phyloP scores from a whole-genome alignment of 1,139 yeast species.

The Zygoascus sp. region DNA sequence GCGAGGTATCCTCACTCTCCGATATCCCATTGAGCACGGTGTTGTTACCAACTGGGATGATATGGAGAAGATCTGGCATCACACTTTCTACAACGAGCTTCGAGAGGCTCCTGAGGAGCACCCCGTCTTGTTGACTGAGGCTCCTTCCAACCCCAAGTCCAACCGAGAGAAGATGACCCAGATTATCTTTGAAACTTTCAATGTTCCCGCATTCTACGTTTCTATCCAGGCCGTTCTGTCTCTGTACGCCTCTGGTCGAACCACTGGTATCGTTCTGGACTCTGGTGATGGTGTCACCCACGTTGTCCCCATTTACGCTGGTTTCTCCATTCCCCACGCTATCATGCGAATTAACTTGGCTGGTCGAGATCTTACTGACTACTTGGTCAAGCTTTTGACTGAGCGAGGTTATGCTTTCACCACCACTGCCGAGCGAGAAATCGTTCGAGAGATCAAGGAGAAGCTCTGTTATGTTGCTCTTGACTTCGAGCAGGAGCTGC shows the following conservation, averaged over 20 bases:
- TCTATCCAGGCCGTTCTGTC: conserved; percentile 98
- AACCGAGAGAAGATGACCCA: conserved; percentile 99
- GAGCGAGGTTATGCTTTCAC: conserved; percentile 99
- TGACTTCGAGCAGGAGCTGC: conserved; percentile 97
- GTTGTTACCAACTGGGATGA: conserved; percentile 99
- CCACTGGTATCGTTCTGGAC: conserved; percentile 98
- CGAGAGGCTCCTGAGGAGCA: conserved; percentile 99
- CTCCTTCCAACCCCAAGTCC: conserved; percentile 98
- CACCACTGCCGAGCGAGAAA: conserved; percentile 99
- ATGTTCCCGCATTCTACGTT: conserved; percentile 98
- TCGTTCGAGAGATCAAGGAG: conserved; percentile 98
- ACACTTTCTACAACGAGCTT: conserved; percentile 94
- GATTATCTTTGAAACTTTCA: conserved; percentile 97
- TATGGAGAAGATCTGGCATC: conserved; percentile 99
- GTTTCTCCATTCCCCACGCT: conserved; percentile 99
- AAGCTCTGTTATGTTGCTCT: conserved; percentile 96
- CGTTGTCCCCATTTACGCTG: conserved; percentile 99
- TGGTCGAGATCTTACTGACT: conserved; percentile 98
- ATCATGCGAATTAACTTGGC: conserved; percentile 98
- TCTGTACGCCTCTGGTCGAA: conserved; percentile 98
- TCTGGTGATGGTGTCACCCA: conserved; percentile 99
- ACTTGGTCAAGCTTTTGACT: conserved; percentile 95
- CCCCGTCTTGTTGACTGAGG: conserved; percentile 96
- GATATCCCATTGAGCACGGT: conserved; percentile 99
- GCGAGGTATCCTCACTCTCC: conserved; percentile 98